Conservation (phyloP, 495 filamentous ascomycete species). For the Letharia columbiana region DNA sequence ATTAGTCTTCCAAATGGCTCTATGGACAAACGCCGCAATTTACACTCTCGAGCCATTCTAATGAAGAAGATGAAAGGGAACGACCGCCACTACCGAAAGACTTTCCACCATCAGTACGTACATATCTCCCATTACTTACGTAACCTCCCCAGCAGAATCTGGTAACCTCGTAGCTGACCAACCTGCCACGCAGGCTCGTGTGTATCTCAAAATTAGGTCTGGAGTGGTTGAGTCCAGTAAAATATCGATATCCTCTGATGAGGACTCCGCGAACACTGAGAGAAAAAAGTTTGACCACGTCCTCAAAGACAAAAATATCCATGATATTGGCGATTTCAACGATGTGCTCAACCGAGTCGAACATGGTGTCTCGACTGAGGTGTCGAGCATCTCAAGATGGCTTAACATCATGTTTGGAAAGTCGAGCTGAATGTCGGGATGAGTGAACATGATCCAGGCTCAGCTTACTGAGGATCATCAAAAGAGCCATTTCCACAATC, state of each 20-base stretch:
- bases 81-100: constrained; percentile 19
- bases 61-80: constrained; percentile 19
- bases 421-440: not conserved
- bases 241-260: constrained; percentile 36
- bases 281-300: constrained; percentile 21
- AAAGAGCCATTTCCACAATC: not conserved
- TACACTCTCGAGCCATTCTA: constrained; percentile 51
- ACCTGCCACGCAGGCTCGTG: constrained; percentile 22
- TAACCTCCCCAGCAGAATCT: not conserved
- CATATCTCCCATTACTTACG: not conserved
- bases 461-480: not conserved
- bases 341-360: constrained; percentile 4
- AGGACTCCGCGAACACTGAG: constrained; percentile 32
- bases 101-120: constrained; percentile 19
- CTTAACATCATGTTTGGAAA: constrained; percentile 19
- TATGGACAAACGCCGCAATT: constrained; percentile 82
- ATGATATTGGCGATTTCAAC: constrained; percentile 32
- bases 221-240: constrained; percentile 31
- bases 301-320: constrained; percentile 36
- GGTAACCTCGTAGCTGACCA: constrained; percentile 11
- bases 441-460: not conserved
- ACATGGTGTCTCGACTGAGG: constrained; percentile 2
- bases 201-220: constrained; percentile 23
- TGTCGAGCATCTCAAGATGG: constrained; percentile 10
- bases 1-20: constrained; percentile 64